Evolutionary conservation across 352 stramenopile species (phyloP), one percentile per base, ranked within the genome.

Genomic region (Globisporangium nunn): DNA sequence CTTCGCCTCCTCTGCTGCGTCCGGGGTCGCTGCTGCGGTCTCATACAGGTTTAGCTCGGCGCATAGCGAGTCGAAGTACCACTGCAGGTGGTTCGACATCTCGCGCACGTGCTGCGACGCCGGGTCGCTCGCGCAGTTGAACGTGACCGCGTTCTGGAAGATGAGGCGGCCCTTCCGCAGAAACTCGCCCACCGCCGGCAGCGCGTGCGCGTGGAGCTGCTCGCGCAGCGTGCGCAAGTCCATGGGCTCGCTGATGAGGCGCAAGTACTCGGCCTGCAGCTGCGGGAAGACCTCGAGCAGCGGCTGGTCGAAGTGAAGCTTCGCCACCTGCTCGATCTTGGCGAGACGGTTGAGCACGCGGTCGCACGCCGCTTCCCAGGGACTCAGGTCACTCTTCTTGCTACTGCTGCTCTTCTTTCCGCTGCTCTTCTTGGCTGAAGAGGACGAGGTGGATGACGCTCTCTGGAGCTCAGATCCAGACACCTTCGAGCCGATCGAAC

Each of bases 1-100:
- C 50, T 51, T 54, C 6, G 47, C 23, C 23, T 23, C 23, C 56
- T 58, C 14, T 28, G 61, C 44, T 43, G 46, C 11, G 47, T 35
- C 30, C 15, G 17, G 8, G 15, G 17, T 55, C n/a, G 56, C 23
- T 23, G 23, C 23, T 23, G 23, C 37, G 58, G 58, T 50, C n/a
- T 68, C 52, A 2, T 51, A n/a, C 40, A 87, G 59, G n/a, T 70
- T 68, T 14, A 84, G 60, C 59, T 94, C 84, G 1, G 78, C 72
- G 47, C 84, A 92, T 3, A 94, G 71, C 54, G 84, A 88, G 59
- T 91, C 77, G 45, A 94, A 94, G 56, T 92, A 91, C 84, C 84
- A 94, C 58, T 78, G 50, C 61, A 94, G 64, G 47, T 94, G 85
- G 0, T 46, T 63, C 48, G 82, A 88, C 78, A 92, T 91, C 7